Base-by-base conservation (phyloP, 768 basidiomycete genomes). In the Russula ochroleuca region DNA sequence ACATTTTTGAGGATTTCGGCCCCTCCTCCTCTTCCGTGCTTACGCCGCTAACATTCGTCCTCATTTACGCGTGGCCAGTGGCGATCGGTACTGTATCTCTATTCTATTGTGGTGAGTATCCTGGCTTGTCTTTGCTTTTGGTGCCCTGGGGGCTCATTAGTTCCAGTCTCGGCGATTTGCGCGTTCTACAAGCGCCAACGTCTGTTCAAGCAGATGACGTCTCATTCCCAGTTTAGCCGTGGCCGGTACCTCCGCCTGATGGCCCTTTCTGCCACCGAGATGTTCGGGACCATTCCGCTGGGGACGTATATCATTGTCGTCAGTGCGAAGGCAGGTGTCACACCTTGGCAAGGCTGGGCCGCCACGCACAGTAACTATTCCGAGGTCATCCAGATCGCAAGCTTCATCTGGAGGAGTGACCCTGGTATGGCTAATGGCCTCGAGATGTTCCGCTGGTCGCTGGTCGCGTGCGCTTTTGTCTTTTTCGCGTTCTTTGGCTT, bases 341-440 rank as follows among this genome's bases (percentile, higher is more conserved):
- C 5, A 11, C 23, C 47, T n/a, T 86, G 28, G 28, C 2, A 67
- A 0, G 78, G 79, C 33, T 83, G 83, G 80, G 74, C 70, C 0
- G 77, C 81, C 68, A 77, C 81, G 0, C 87, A 89, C 68, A 77
- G 63, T 35, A 69, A 78, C 43, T 84, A 77, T 68, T 76, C 72
- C 2, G 75, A 77, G 10, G 72, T 85, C 5, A 68, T 63, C 0
- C 74, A 74, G 43, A 62, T 72, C 54, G 77, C 81, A 1, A 62
- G 75, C 0, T 35, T 76, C 17, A 0, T 76, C 2, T 85, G 82
- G 83, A 70, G 75, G 31, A 58, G 35, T 1, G 51, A 61, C 70
- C 61, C 5, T 0, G 1, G 1, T 17, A 2, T 10, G 7, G 7
- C 17, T 17, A 8, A 5, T 1, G 4, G 3, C 15, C 31, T 51